Base-by-base conservation (phyloP, 2,329 filamentous ascomycete genomes). In the Diaporthe ampelina region DNA sequence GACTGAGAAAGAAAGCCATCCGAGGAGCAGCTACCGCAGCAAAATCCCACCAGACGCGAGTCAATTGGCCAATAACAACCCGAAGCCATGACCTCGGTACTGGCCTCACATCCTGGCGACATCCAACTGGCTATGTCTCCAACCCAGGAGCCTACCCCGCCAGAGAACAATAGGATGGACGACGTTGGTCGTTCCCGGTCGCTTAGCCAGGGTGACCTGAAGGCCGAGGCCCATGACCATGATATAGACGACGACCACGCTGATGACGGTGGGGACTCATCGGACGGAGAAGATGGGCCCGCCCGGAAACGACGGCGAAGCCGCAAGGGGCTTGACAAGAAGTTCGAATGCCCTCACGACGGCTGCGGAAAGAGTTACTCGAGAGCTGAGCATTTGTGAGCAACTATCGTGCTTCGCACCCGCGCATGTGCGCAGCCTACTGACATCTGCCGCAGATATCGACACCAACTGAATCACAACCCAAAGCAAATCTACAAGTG, bases 281-380 rank as follows among this genome's bases (percentile, higher is more conserved):
- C 88, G 45, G 88, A 87, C 77, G 88, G 87, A 29, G 75, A 76
- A 3, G 88, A 90, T 40, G 88, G 88, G 1, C 87, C 88, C 4
- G 84, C 85, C 7, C 86, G 88, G 73, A 91, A 95, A 83, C 86
- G 93, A 74, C 86, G 93, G 78, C 86, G 93, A 72, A 95, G 93
- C 83, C 90, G 94, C 77, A 95, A 95, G 82, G 93, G 93, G 4
- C 85, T 94, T 54, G 94, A 95, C 82, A 95, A 95, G 85, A 91
- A 92, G 80, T 96, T 95, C 77, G 92, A 94, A 80, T 99, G 97
- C 81, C 92, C 93, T 7, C 91, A 95, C 75, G 92, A 94, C 77
- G 94, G 93, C 52, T 99, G 97, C 80, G 95, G 95, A 54, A 99
- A 98, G 87, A 97, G 93, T 81, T 99, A 99, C 83, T 98, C 96